Evolutionary conservation across 164 flowering plant species (phyloP).

Genomic region (Malania oleifera): DNA sequence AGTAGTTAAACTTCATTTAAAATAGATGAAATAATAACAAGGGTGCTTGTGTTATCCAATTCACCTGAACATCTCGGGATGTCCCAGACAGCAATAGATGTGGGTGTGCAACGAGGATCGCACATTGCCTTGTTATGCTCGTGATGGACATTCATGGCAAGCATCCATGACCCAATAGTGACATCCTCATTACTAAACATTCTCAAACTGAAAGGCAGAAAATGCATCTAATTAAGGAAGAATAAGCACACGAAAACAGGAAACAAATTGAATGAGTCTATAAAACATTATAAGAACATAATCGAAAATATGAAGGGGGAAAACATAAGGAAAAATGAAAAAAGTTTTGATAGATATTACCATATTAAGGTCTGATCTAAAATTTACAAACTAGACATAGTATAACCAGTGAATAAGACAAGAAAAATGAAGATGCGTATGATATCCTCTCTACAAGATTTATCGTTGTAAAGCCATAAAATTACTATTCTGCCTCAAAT

Average conservation of each 20-base stretch:
- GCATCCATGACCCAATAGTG: constrained; percentile 75
- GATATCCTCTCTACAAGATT: too few relatives aligned
- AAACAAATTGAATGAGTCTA: background rate
- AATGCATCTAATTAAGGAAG: background rate
- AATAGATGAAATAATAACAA: background rate
- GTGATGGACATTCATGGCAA: constrained; percentile 65
- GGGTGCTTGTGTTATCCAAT: background rate
- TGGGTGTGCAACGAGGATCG: constrained; percentile 54
- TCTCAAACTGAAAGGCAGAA: constrained; percentile 43
- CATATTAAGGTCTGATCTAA: too few relatives aligned
- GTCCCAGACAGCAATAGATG: constrained; percentile 74
- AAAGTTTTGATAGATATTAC: too few relatives aligned
- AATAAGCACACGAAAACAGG: background rate
- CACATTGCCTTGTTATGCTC: constrained; percentile 60
- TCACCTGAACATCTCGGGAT: constrained; percentile 71
- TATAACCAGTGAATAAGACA: too few relatives aligned
- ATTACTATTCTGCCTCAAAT: too few relatives aligned
- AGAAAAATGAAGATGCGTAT: too few relatives aligned
- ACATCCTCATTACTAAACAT: constrained; percentile 73
- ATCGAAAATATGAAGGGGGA: background rate
- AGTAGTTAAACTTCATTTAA: too few relatives aligned
- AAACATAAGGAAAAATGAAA: background rate
- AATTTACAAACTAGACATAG: too few relatives aligned
- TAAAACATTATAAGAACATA: background rate
- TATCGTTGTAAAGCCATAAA: too few relatives aligned